Percentiles rank a stretch among this genome's conserved stretches.
phyloP scores from a whole-genome alignment of 2,329 filamentous ascomycete genomes.

The Cercospora berteroae region DNA sequence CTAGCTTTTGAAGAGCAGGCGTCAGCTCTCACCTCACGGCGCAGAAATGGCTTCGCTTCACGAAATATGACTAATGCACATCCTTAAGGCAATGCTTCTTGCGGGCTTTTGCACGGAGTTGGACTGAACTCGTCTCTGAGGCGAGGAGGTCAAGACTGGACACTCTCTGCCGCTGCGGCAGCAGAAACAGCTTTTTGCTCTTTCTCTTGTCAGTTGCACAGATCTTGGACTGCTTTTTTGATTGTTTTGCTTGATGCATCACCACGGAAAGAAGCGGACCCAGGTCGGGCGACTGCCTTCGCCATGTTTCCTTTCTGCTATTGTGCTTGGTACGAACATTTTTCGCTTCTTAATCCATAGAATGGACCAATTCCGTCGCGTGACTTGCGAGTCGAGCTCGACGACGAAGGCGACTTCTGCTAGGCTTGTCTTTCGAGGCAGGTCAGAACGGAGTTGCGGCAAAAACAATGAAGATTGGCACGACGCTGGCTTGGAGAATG shows the following conservation, averaged over 20 bases:
- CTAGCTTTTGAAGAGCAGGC: constrained; percentile 15
- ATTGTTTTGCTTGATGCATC: constrained; percentile 14
- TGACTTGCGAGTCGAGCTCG: constrained; percentile 9
- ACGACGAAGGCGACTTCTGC: constrained; percentile 14
- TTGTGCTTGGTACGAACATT: constrained; percentile 10
- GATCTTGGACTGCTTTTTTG: constrained; percentile 2
- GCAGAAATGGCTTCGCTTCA: constrained; percentile 21
- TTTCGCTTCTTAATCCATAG: constrained; percentile 12
- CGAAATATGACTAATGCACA: constrained; percentile 16
- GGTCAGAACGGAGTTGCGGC: not conserved
- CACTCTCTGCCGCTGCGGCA: constrained; percentile 9
- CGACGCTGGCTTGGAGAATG: constrained; percentile 18
- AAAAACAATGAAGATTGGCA: constrained; percentile 15
- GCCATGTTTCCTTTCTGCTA: constrained; percentile 21
- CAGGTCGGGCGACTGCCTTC: constrained; percentile 32
- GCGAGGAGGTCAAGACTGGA: constrained; percentile 15
- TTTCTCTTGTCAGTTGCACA: constrained; percentile 17
- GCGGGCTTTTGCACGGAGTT: not conserved
- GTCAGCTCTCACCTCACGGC: constrained; percentile 28
- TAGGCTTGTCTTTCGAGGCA: constrained; percentile 1
- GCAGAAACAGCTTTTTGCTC: not conserved
- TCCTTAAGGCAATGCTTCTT: constrained; percentile 12
- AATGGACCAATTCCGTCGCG: constrained; percentile 20
- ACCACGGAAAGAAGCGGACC: constrained; percentile 2
- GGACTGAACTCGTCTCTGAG: constrained; percentile 10